Evolutionary conservation across 306 rosid species (phyloP), one percentile per base, ranked within the genome.

Genomic region (Inga laurina): DNA sequence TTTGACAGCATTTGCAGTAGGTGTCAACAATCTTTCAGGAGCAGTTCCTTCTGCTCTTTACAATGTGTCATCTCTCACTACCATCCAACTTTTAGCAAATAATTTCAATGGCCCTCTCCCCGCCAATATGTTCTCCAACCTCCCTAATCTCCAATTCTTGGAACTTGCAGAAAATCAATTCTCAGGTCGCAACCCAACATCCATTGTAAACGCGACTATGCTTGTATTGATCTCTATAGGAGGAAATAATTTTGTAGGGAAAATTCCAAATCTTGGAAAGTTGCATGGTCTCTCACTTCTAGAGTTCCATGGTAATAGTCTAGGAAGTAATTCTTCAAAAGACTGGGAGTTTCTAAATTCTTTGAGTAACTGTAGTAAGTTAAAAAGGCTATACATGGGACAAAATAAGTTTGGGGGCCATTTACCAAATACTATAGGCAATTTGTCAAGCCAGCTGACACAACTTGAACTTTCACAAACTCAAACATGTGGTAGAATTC

Each of bases 251-350:
- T 81, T 81, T 39, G 61, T 9, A 4, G 84, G 79, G 18, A 24
- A 32, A 59, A 15, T 65, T 13, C 71, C 71, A 65, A 72, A 32
- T 54, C 72, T 81, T 5, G 84, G 74, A 24, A 81, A 35, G 4
- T 49, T 74, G 22, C 24, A 11, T 32, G 22, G 59, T 39, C 72
- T 74, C 46, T 74, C 43, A 21, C 0, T 0, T 3, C 18, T 61
- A 0, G 67, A 4, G 0, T 0, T 61, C 0, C 7, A 0, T 10
- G 1, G 0, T 0, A 61, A 9, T 24, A 22, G 4, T 61, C 2
- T 22, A 2, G 67, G 67, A 24, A 61, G 8, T 9, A 24, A 11
- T 11, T 22, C 65, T 2, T 8, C 65, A n/a, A n/a, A 59, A 59
- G 65, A 59, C 4, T 59, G 13, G 32, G 32, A 59, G 13, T 59